A percentile compares a stretch with the other conserved stretches of the same genome.
Evolutionary conservation across 164 flowering plant genomes (phyloP).

Genomic region (Berberis thunbergii): DNA sequence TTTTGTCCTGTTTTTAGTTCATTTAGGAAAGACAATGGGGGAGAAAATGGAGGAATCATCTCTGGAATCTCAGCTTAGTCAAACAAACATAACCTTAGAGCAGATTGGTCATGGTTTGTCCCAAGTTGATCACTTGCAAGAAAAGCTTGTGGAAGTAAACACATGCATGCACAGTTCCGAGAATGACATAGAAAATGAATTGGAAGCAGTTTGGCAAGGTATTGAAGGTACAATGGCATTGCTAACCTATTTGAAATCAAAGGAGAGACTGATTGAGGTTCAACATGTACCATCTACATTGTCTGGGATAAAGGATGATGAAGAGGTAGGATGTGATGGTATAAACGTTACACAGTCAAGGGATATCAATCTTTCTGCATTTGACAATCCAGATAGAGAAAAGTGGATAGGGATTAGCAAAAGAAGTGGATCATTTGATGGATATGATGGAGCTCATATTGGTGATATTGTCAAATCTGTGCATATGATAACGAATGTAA

Average conservation of each 20-base stretch:
- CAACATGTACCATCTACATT: slow-evolving; percentile 32
- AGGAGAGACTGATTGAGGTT: slow-evolving; percentile 59
- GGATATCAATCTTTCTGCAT: slow-evolving; percentile 52
- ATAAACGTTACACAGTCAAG: slow-evolving; percentile 57
- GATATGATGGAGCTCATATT: slow-evolving; percentile 55
- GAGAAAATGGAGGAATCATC: slow-evolving; percentile 42
- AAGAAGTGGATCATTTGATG: slow-evolving; percentile 40
- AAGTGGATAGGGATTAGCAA: slow-evolving; percentile 30
- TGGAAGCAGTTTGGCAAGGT: slow-evolving; percentile 77
- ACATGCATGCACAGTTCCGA: slow-evolving; percentile 50
- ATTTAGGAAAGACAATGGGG: slow-evolving; percentile 22
- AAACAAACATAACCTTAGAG: slow-evolving; percentile 43
- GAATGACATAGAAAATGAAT: slow-evolving; percentile 50
- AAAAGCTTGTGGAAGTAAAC: slow-evolving; percentile 55
- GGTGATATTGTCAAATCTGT: slow-evolving; percentile 67
- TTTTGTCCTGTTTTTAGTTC: neutral
- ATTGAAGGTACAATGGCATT: slow-evolving; percentile 68
- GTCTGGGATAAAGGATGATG: slow-evolving; percentile 27
- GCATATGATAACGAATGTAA: slow-evolving; percentile 65
- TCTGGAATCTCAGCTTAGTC: slow-evolving; percentile 33
- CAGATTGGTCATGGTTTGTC: slow-evolving; percentile 50
- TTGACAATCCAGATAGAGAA: slow-evolving; percentile 42
- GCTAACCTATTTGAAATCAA: slow-evolving; percentile 71
- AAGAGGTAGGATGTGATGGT: slow-evolving; percentile 76
- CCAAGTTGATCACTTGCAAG: slow-evolving; percentile 53